Evolutionary conservation across 495 filamentous ascomycete species (phyloP), one percentile per base, ranked within the genome.

Genomic region (Neurospora intermedia): DNA sequence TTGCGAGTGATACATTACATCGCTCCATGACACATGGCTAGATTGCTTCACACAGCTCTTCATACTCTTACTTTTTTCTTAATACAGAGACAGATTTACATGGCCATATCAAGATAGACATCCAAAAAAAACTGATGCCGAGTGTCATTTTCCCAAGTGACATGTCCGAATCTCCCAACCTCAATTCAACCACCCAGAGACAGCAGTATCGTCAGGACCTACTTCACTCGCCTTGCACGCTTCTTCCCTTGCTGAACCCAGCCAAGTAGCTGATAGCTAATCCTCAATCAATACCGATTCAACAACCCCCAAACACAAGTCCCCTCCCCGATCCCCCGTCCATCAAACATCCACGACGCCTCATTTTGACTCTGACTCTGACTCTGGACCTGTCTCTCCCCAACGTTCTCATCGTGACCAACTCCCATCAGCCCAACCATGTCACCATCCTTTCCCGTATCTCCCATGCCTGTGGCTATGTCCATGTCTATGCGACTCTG

Each of bases 301-400:
- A 88, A 75, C 70, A 88, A 75, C 69, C 77, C 84, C 86, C 86
- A 88, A 43, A 88, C 83, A 70, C 84, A 59, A 3, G 48, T 88
- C 74, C 87, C 84, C 69, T 83, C 82, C 27, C 82, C 83, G 76
- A 88, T 87, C 71, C 48, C 48, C 20, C 85, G 82, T 2, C 85
- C 87, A 70, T 82, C 82, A 78, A 86, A 86, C 74, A 82, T 75
- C 70, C 70, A 20, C 0, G 18, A 10, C 0, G 40, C 40, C 27
- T 66, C 54, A 66, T 27, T 11, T 11, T 41, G 35, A 38, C 35
- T 38, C 2, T 31, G 27, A 31, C 27, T 31, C 2, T 31, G 27
- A 31, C 27, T 31, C 27, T 27, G 27, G 27, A 27, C 27, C 27
- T 38, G 35, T 6, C 35, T 38, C 4, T 38, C 35, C 4, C 35